Evolutionary conservation across 495 filamentous ascomycete species (phyloP), one percentile per base, ranked within the genome.

Genomic region (Penicillium alfredii): DNA sequence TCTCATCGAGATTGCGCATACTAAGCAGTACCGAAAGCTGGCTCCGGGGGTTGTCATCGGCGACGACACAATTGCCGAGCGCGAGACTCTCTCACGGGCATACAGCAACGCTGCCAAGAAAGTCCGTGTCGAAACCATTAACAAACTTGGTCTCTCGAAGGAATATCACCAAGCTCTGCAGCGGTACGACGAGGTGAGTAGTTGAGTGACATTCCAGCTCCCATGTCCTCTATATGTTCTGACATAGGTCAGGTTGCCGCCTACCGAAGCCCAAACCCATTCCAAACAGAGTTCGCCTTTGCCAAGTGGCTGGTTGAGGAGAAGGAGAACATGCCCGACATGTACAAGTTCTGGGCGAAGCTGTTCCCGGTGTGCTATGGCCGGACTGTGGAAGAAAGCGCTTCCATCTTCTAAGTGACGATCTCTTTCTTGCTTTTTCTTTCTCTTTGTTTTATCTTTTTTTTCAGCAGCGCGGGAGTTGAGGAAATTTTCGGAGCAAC

Each of bases 361-460:
- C 35, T 68, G 28, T 68, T 60, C 42, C 60, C 58, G 7, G 25
- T 66, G 33, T 68, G 61, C 49, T 61, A 64, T 38, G 49, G 47
- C 10, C 52, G 55, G 30, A 54, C 45, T 13, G 51, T 66, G 10
- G 40, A 60, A 11, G 36, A 62, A 47, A 61, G 56, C 18, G 42
- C 58, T 20, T 31, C 38, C 22, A 26, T 54, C 14, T 25, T n/a
- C n/a, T n/a, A n/a, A n/a, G n/a, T n/a, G n/a, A n/a, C n/a, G n/a
- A n/a, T n/a, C n/a, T n/a, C n/a, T n/a, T n/a, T n/a, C n/a, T n/a
- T n/a, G n/a, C n/a, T n/a, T n/a, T n/a, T n/a, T n/a, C n/a, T n/a
- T n/a, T n/a, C n/a, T n/a, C n/a, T n/a, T n/a, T n/a, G n/a, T n/a
- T n/a, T n/a, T n/a, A n/a, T n/a, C n/a, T n/a, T n/a, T n/a, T n/a